Base-by-base conservation (phyloP, 2,329 filamentous ascomycete genomes). In the Arthrobotrys entomopaga region DNA sequence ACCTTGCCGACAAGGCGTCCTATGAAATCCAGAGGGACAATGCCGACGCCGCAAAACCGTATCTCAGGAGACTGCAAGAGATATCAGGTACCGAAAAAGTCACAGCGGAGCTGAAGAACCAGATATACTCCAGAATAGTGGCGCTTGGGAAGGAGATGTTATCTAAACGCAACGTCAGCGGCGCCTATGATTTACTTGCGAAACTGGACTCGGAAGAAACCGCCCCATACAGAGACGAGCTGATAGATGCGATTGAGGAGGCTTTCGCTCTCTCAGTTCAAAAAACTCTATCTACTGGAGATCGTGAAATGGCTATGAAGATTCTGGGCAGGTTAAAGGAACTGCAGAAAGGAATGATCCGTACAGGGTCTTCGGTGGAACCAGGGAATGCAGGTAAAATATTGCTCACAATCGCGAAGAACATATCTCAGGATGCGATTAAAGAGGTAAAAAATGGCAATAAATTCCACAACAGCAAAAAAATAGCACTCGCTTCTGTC, bases 1-100 rank as follows among this genome's bases (percentile, higher is more conserved):
- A 72, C 22, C 60, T 72, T 13, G 52, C 56, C 24, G 54, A 65
- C 1, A 65, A 72, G 22, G 67, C 67, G 2, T 24, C 16, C 1
- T 29, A 3, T 16, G 60, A 65, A 50, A 65, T 72, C 20, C 19
- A 50, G 22, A 26, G 43, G 4, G 54, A 29, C 22, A n/a, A 60
- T 8, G 1, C 24, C 10, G 24, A 38, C 11, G 60, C 46, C 10
- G 67, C 67, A 2, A 6, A 34, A 6, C 67, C 67, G 3, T 72
- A 56, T 40, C 24, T 72, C 11, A 34, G 65, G n/a, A 50, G 67
- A 34, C 22, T 72, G 38, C 3, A n/a, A 20, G 52, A 38, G 16
- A 72, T 72, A 13, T 13, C 26, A 13, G 53, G 60, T 5, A 60
- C 67, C 4, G 24, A 46, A 24, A 11, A 11, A 3, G 59, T 72